Base-by-base conservation (phyloP, 257 asterid species). In the Solanum habrochaites region DNA sequence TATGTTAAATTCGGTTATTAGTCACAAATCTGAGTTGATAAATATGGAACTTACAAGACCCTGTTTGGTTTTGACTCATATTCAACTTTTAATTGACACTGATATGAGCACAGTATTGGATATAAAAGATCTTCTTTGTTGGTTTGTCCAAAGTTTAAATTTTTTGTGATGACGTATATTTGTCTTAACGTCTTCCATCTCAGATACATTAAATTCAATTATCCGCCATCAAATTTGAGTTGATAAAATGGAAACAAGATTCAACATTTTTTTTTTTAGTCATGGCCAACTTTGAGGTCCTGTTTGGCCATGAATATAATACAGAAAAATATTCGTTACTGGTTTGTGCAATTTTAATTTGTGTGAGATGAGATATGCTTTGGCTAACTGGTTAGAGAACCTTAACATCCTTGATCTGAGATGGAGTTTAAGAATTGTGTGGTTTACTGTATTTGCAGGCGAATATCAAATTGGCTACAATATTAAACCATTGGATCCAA, bases 381-480 rank as follows among this genome's bases (percentile, higher is more conserved):
- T 47, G 43, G 42, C 62, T 83, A 74, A 75, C 56, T 58, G 37
- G 45, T 14, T 69, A 31, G 69, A 40, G 32, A 45, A 32, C 7
- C 15, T 70, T 86, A 15, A 62, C 15, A 27, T 81, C 74, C 11
- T 89, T 56, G 31, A 40, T 42, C 13, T 0, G 40, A 43, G 64
- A 8, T 25, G 9, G 25, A 25, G 31, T 49, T 75, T 90, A 49
- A 29, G 85, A 82, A 18, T 67, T 67, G 82, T 92, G 87, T 87
- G 75, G 1, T 29, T 32, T 40, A 40, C 52, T 45, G 49, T 40
- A 37, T 49, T 86, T 92, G 89, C 92, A 97, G 99, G 99, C 85
- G 95, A 95, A 40, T 94, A 82, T 70, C 99, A 97, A 91, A 94
- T 94, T 70, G 99, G 99, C 58, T 89, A 89, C 43, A 47, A 85